Evolutionary conservation across 441 rosid species (phyloP).

Genomic region (Gossypium schwendimanii): DNA sequence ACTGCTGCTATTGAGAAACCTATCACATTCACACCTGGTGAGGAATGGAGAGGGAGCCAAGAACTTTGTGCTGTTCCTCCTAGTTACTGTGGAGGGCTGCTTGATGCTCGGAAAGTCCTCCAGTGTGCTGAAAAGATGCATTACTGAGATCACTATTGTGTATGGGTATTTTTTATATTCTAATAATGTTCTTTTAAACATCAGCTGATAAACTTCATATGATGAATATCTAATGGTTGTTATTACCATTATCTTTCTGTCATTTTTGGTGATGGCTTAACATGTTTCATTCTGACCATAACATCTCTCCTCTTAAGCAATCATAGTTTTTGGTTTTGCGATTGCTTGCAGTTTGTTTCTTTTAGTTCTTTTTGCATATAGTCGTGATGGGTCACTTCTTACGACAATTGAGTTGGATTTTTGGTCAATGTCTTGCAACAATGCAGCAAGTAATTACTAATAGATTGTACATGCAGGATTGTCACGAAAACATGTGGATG

Average conservation of each 20-base stretch:
- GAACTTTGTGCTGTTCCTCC: constrained; percentile 87
- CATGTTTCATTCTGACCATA: too few relatives aligned
- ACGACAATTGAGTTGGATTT: not conserved
- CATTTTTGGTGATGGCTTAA: too few relatives aligned
- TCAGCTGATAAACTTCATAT: too few relatives aligned
- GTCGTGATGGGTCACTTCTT: not conserved
- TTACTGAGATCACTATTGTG: constrained; percentile 18
- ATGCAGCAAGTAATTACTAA: not conserved
- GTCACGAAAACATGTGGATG: constrained; percentile 8
- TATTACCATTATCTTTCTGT: too few relatives aligned
- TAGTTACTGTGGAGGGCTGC: constrained; percentile 90
- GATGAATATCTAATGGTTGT: too few relatives aligned
- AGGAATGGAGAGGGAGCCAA: constrained; percentile 90
- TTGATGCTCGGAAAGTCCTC: constrained; percentile 68
- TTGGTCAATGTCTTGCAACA: not conserved
- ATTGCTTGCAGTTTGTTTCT: not conserved
- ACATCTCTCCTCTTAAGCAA: not conserved
- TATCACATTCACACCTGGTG: constrained; percentile 82
- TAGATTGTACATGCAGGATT: constrained; percentile 6
- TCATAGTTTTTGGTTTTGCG: not conserved
- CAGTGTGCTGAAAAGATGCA: constrained; percentile 29
- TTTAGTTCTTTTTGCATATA: not conserved
- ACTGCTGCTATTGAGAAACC: constrained; percentile 82
- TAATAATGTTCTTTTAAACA: too few relatives aligned
- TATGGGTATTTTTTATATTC: constrained; percentile 24